Conservation (phyloP, 2,329 filamentous ascomycete genomes). For the Paecilomyces niveus region DNA sequence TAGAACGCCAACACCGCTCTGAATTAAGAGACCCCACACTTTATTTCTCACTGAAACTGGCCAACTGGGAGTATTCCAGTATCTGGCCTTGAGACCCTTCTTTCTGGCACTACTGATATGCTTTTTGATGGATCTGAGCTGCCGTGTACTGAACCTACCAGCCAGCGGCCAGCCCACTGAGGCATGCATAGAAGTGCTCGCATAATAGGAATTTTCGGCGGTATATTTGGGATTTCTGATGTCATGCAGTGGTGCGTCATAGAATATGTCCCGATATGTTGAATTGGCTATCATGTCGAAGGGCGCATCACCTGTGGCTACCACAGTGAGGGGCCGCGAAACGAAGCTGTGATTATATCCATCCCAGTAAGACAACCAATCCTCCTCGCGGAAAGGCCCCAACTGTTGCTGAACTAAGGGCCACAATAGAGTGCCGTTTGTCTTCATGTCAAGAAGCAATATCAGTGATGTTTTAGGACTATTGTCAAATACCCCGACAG, state of each 20-base stretch:
- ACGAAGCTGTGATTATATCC: not conserved
- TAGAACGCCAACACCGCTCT: constrained; percentile 5
- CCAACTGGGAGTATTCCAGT: constrained; percentile 7
- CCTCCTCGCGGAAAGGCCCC: constrained; percentile 1
- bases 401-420: not conserved
- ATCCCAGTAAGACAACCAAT: constrained; percentile 3
- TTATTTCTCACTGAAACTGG: constrained; percentile 5
- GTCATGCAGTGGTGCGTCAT: constrained; percentile 6
- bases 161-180: constrained; percentile 1
- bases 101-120: constrained; percentile 4
- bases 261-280: constrained; percentile 7
- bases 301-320: constrained; percentile 3
- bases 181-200: not conserved
- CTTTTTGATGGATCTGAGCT: constrained; percentile 1
- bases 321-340: constrained; percentile 5
- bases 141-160: constrained; percentile 2
- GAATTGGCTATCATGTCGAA: constrained; percentile 4
- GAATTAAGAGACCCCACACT: constrained; percentile 7
- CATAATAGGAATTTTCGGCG: constrained; percentile 1
- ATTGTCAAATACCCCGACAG: constrained; percentile 51
- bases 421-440: constrained; percentile 28
- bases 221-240: not conserved
- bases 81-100: constrained; percentile 6
- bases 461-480: constrained; percentile 49
- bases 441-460: constrained; percentile 65